These are phyloP conservation scores for Arthroderma sp. DNA, from an alignment of 2,329 filamentous ascomycete species.

Conservation along the genomic window DNA sequence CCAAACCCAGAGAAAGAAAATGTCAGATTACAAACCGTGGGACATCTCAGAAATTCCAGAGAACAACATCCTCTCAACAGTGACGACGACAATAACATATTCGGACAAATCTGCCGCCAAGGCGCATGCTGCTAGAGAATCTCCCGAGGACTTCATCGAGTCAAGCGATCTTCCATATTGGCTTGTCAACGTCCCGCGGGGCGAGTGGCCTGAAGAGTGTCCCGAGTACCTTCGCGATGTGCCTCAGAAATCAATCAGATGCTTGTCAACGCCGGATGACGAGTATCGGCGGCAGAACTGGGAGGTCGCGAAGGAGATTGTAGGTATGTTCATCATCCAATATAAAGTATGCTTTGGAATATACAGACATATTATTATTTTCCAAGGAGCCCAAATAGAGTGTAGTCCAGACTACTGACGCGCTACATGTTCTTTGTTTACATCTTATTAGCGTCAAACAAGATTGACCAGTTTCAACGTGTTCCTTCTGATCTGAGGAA, in stretches of 20 bases:
- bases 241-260: slow-evolving; percentile 53
- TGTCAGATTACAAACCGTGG: neutral
- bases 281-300: slow-evolving; percentile 54
- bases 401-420: too few species aligned
- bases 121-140: too few species aligned
- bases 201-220: slow-evolving; percentile 51
- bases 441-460: slow-evolving; percentile 41
- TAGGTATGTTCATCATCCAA: slow-evolving; percentile 28
- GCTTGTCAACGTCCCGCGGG: slow-evolving; percentile 62
- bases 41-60: neutral
- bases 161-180: slow-evolving; percentile 50
- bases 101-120: too few species aligned
- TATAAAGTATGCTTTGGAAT: too few species aligned
- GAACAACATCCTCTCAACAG: neutral
- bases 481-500: slow-evolving; percentile 46
- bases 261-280: slow-evolving; percentile 58
- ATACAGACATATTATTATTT: too few species aligned
- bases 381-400: too few species aligned
- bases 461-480: slow-evolving; percentile 60
- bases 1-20: slow-evolving; percentile 1
- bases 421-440: too few species aligned
- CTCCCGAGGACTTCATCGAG: neutral
- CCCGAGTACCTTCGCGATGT: slow-evolving; percentile 56
- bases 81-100: neutral
- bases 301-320: slow-evolving; percentile 53